Conservation (phyloP, 2,329 filamentous ascomycete species). For the Laburnicola sp. region DNA sequence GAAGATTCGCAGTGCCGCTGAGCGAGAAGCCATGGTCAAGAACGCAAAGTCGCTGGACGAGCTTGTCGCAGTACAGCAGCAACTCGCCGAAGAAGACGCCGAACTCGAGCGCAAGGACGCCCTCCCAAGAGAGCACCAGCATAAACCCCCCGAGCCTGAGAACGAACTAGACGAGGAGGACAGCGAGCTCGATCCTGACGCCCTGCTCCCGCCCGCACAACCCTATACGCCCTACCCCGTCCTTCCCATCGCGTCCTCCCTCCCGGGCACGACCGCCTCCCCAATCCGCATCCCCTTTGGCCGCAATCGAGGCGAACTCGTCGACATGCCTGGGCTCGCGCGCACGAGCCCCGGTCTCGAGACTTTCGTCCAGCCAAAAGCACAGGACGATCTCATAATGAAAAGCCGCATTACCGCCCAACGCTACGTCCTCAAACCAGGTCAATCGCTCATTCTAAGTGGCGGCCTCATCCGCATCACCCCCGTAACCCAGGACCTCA, state of each 20-base stretch:
- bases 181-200: slow-evolving; percentile 36
- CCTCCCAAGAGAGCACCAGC: slow-evolving; percentile 20
- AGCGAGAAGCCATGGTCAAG: slow-evolving; percentile 37
- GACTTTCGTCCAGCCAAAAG: slow-evolving; percentile 66
- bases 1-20: slow-evolving; percentile 38
- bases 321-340: slow-evolving; percentile 85
- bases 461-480: slow-evolving; percentile 88
- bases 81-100: slow-evolving; percentile 40
- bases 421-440: slow-evolving; percentile 71
- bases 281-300: slow-evolving; percentile 93
- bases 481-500: slow-evolving; percentile 64
- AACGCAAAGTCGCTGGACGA: slow-evolving; percentile 33
- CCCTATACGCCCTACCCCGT: slow-evolving; percentile 74
- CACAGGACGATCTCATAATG: slow-evolving; percentile 76
- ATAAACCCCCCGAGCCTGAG: slow-evolving; percentile 19
- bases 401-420: slow-evolving; percentile 71
- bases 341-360: slow-evolving; percentile 68
- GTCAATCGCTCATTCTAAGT: slow-evolving; percentile 76
- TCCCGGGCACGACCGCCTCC: slow-evolving; percentile 92
- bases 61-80: slow-evolving; percentile 28
- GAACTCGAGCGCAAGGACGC: slow-evolving; percentile 28
- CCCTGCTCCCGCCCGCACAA: slow-evolving; percentile 75
- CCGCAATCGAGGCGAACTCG: slow-evolving; percentile 81
- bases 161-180: slow-evolving; percentile 26
- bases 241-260: slow-evolving; percentile 82